Percentiles rank a stretch among this genome's conserved stretches.
These are phyloP conservation scores for Triticum timopheevii DNA, from an alignment of 176 grass and related monocot species.

Conservation along the genomic window DNA sequence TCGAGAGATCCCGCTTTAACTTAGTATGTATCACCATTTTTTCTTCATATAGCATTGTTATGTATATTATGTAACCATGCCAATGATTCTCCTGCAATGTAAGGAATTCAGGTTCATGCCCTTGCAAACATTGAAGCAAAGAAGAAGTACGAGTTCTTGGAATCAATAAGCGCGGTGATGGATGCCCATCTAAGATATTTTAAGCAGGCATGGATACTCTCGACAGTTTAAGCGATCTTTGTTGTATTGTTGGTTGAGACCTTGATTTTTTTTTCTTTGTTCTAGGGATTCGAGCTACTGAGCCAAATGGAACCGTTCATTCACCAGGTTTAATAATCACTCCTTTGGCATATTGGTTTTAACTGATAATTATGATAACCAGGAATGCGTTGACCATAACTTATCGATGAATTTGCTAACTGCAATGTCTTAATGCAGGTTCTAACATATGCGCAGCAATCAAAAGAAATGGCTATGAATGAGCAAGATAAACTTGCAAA, in stretches of 20 bases:
- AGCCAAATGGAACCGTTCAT: slow-evolving; percentile 96
- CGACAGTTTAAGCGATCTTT: slow-evolving; percentile 9
- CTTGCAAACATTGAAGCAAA: slow-evolving; percentile 90
- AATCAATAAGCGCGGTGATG: slow-evolving; percentile 98
- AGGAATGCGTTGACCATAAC: background rate
- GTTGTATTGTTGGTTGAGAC: slow-evolving; percentile 29
- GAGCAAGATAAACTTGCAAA: slow-evolving; percentile 97
- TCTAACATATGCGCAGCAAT: slow-evolving; percentile 93
- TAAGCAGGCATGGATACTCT: slow-evolving; percentile 71
- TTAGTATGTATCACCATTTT: slow-evolving; percentile 67
- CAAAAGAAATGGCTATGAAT: slow-evolving; percentile 81
- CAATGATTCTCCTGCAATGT: slow-evolving; percentile 25
- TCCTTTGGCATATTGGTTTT: slow-evolving; percentile 27
- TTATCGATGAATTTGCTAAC: slow-evolving; percentile 29
- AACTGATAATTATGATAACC: slow-evolving; percentile 1
- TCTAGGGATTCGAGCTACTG: slow-evolving; percentile 89
- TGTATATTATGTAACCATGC: slow-evolving; percentile 28
- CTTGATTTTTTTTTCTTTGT: slow-evolving; percentile 37
- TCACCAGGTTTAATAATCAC: slow-evolving; percentile 65
- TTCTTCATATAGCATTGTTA: slow-evolving; percentile 15
- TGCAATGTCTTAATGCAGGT: slow-evolving; percentile 63
- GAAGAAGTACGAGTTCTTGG: slow-evolving; percentile 97
- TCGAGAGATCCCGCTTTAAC: slow-evolving; percentile 92
- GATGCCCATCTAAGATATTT: slow-evolving; percentile 99
- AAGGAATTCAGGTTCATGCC: slow-evolving; percentile 86